phyloP scores from a whole-genome alignment of 2,329 filamentous ascomycete species.

The Plenodomus biglobosus region DNA sequence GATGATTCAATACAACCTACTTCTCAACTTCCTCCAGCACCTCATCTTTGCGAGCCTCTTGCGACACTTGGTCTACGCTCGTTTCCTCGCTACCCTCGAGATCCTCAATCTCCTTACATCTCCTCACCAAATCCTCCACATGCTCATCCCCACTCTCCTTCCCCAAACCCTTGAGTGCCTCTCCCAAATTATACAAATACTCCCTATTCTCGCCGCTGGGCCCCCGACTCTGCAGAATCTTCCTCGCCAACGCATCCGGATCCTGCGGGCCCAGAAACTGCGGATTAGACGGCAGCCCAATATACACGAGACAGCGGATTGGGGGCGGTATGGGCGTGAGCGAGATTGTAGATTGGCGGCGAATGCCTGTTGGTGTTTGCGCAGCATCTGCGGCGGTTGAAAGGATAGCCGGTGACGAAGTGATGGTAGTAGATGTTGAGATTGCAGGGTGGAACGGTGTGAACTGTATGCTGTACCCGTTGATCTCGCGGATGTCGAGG shows the following conservation, averaged over 20 bases:
- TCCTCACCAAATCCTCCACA: conserved; percentile 75
- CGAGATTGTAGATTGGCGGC: conserved; percentile 13
- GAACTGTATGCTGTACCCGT: conserved; percentile 93
- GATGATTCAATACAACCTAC: conserved; percentile 13
- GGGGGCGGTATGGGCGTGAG: not conserved
- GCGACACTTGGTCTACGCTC: conserved; percentile 41
- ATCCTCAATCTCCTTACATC: conserved; percentile 67
- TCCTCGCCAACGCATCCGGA: conserved; percentile 72
- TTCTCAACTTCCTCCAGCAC: conserved; percentile 64
- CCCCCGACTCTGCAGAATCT: conserved; percentile 75
- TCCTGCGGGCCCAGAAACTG: conserved; percentile 89
- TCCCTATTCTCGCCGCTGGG: conserved; percentile 89
- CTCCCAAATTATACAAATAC: conserved; percentile 81
- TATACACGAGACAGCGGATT: conserved; percentile 73
- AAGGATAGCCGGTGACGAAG: conserved; percentile 27
- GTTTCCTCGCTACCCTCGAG: conserved; percentile 23
- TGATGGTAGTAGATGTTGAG: conserved; percentile 16
- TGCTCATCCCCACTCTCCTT: conserved; percentile 79
- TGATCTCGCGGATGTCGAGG: conserved; percentile 95
- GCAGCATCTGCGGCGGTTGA: not conserved
- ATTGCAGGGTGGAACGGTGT: conserved; percentile 73
- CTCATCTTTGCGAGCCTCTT: conserved; percentile 57
- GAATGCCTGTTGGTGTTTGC: conserved; percentile 4
- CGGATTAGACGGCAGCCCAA: conserved; percentile 88
- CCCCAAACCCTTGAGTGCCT: conserved; percentile 71